Conservation (phyloP, 306 rosid species). For the Alnus rubra region DNA sequence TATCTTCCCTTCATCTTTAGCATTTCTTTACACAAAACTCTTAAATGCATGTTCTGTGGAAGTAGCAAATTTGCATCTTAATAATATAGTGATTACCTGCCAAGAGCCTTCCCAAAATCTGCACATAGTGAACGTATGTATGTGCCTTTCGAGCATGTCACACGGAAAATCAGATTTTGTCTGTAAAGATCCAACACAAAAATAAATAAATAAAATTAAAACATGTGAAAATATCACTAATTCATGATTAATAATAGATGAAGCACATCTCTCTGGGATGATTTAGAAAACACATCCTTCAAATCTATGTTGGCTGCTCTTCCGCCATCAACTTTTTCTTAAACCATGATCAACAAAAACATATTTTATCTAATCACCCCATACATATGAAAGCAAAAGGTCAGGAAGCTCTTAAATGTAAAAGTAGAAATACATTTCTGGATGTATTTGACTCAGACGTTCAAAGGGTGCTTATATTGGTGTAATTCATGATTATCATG, state of each 20-base stretch:
- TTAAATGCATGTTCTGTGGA: background rate
- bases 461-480: background rate
- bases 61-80: background rate
- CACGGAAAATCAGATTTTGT: conserved; percentile 89
- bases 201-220: background rate
- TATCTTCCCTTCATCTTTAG: conserved; percentile 7
- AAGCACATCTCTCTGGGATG: conserved; percentile 8
- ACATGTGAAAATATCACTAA: background rate
- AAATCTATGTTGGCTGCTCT: background rate
- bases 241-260: conserved; percentile 14
- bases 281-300: conserved; percentile 1
- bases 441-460: background rate
- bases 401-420: background rate
- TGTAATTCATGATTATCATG: background rate
- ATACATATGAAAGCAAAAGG: too few species aligned
- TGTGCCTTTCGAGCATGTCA: conserved; percentile 90
- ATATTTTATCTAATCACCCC: background rate
- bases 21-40: background rate
- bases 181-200: conserved; percentile 47
- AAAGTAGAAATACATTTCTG: background rate
- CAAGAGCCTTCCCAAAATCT: conserved; percentile 88
- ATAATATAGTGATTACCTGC: conserved; percentile 59
- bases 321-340: background rate
- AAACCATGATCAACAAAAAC: background rate
- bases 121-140: conserved; percentile 92